These are phyloP conservation scores for Bruguiera gymnorhiza DNA, from an alignment of 345 rosid genomes.

Conservation along the genomic window DNA sequence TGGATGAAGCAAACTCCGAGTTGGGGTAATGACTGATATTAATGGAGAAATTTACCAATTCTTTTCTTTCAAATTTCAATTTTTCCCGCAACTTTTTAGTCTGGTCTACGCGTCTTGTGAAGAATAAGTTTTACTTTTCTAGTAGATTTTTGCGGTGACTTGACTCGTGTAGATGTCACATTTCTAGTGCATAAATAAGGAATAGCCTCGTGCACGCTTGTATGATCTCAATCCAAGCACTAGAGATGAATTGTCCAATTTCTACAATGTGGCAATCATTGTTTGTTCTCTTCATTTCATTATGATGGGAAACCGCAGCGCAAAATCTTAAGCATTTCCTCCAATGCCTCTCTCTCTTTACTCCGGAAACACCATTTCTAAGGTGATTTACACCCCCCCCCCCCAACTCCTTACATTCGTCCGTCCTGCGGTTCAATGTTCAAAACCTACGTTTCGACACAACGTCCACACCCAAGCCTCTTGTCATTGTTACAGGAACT, in stretches of 20 bases:
- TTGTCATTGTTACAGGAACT: not conserved
- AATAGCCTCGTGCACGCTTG: not conserved
- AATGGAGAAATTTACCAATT: too few species aligned
- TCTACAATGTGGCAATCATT: not conserved
- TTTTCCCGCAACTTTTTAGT: too few species aligned
- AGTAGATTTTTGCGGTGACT: too few species aligned
- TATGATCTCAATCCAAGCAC: not conserved
- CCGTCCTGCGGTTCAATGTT: not conserved
- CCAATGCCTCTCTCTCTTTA: not conserved
- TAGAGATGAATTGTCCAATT: not conserved
- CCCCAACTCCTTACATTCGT: not conserved
- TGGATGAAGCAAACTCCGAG: too few species aligned
- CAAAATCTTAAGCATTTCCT: not conserved
- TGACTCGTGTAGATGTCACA: too few species aligned
- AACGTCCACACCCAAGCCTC: not conserved
- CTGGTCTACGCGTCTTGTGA: too few species aligned
- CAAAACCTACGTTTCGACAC: not conserved
- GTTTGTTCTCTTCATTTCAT: not conserved
- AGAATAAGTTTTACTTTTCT: too few species aligned
- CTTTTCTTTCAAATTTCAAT: too few species aligned
- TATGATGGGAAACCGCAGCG: not conserved
- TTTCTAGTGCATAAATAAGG: too few species aligned
- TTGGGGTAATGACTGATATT: too few species aligned
- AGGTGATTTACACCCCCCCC: constrained; percentile 2
- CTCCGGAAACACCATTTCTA: not conserved